These are phyloP conservation scores for Russula olivacea DNA, from an alignment of 768 basidiomycete species.

Conservation along the genomic window DNA sequence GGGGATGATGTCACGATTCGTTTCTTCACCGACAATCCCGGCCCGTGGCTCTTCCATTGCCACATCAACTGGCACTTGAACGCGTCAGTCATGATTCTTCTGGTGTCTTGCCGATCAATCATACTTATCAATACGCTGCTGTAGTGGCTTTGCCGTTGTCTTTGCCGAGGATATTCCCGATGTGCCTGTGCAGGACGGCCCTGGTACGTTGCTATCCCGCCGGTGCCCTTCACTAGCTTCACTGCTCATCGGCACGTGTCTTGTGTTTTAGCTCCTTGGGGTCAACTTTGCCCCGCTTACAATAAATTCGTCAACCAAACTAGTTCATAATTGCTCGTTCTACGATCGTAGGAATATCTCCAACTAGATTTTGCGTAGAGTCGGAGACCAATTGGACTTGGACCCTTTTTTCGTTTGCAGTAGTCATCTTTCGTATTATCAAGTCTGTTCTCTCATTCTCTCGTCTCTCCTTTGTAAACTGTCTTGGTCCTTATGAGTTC, in stretches of 20 bases:
- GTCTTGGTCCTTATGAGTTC: neutral
- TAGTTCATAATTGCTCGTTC: neutral
- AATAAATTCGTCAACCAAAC: neutral
- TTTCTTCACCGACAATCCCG: neutral
- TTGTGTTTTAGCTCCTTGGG: constrained; percentile 4
- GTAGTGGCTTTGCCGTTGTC: neutral
- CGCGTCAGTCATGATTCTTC: neutral
- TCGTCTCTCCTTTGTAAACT: neutral
- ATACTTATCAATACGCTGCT: too few relatives aligned
- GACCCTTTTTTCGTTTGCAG: neutral
- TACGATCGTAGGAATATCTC: neutral
- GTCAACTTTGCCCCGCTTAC: constrained; percentile 2
- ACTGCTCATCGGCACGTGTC: neutral
- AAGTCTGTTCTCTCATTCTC: too few relatives aligned
- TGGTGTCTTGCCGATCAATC: too few relatives aligned
- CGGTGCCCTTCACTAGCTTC: too few relatives aligned
- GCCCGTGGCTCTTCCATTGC: neutral
- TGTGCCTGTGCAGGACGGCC: neutral
- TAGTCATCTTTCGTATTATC: neutral
- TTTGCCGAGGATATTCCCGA: neutral
- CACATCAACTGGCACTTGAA: neutral
- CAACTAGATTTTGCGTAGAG: neutral
- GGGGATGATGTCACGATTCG: neutral
- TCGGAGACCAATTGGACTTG: neutral
- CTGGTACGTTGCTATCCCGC: neutral